These are phyloP conservation scores for Trichosporon sp. DNA, from an alignment of 1,284 basidiomycete species.

Conservation along the genomic window DNA sequence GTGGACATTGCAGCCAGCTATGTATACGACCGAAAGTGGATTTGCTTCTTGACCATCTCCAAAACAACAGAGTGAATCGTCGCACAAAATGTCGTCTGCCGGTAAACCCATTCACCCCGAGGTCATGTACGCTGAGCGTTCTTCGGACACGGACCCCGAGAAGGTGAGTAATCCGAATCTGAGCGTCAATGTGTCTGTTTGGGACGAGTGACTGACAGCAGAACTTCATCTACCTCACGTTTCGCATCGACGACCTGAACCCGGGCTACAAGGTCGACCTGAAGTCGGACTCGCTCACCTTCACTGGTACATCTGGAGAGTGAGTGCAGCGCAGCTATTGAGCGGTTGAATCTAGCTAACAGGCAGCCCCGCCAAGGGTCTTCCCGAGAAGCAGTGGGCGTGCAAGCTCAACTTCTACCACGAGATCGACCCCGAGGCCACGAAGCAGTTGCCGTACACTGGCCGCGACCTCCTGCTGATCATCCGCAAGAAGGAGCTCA, in stretches of 20 bases:
- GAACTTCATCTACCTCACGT: slow-evolving; percentile 81
- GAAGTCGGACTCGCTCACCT: slow-evolving; percentile 66
- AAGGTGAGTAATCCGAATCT: slow-evolving; percentile 63
- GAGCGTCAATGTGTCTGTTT: not conserved
- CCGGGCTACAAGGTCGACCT: slow-evolving; percentile 67
- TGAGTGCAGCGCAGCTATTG: slow-evolving; percentile 56
- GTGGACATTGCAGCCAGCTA: not conserved
- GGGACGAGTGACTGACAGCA: slow-evolving; percentile 46
- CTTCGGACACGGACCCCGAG: slow-evolving; percentile 65
- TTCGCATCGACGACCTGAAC: slow-evolving; percentile 80
- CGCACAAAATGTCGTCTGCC: slow-evolving; percentile 45
- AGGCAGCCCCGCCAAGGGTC: slow-evolving; percentile 60
- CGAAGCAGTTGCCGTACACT: slow-evolving; percentile 63
- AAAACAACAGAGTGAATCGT: not conserved
- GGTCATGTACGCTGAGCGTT: slow-evolving; percentile 88
- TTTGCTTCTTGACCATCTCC: not conserved
- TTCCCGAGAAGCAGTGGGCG: slow-evolving; percentile 67
- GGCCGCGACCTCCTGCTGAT: slow-evolving; percentile 68
- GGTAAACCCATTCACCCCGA: slow-evolving; percentile 68
- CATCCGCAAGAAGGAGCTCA: slow-evolving; percentile 76
- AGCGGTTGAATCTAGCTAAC: not conserved
- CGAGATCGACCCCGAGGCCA: slow-evolving; percentile 75
- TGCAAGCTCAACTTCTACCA: slow-evolving; percentile 73
- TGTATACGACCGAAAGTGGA: not conserved
- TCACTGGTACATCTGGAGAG: slow-evolving; percentile 73